These are phyloP conservation scores for Globisporangium polare DNA, from an alignment of 352 stramenopile species.

Conservation along the genomic window DNA sequence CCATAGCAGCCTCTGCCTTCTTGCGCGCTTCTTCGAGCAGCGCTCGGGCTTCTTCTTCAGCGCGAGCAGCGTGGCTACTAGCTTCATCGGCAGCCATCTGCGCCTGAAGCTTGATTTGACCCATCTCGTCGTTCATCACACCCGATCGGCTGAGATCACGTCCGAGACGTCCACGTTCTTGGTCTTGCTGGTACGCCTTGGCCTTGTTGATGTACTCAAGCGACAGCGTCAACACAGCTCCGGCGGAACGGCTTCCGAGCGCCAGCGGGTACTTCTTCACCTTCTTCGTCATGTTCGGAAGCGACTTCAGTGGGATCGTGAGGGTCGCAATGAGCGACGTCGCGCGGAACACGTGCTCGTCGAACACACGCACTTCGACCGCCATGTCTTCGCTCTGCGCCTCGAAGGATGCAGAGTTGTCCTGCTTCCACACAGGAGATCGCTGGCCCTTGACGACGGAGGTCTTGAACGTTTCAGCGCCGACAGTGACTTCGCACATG, in stretches of 20 bases:
- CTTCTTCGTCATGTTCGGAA: slow-evolving; percentile 83
- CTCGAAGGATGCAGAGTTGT: slow-evolving; percentile 83
- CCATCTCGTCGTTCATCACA: slow-evolving; percentile 83
- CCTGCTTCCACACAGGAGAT: slow-evolving; percentile 83
- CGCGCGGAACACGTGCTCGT: slow-evolving; percentile 77
- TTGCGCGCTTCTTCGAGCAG: slow-evolving; percentile 71
- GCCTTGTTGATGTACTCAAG: slow-evolving; percentile 86
- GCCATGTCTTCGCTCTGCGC: slow-evolving; percentile 74
- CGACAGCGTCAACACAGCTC: slow-evolving; percentile 68
- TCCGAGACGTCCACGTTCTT: slow-evolving; percentile 50
- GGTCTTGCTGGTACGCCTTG: slow-evolving; percentile 71
- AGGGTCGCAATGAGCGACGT: slow-evolving; percentile 73
- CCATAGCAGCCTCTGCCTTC: slow-evolving; percentile 82
- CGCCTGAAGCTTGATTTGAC: slow-evolving; percentile 77
- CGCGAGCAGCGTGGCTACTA: slow-evolving; percentile 55
- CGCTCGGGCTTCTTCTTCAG: slow-evolving; percentile 73
- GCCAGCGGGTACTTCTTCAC: slow-evolving; percentile 80
- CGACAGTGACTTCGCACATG: slow-evolving; percentile 78
- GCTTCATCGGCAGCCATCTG: slow-evolving; percentile 81
- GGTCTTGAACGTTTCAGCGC: slow-evolving; percentile 81
- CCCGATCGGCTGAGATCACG: slow-evolving; percentile 53
- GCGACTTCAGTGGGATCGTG: slow-evolving; percentile 72
- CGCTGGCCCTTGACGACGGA: slow-evolving; percentile 77
- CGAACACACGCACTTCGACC: slow-evolving; percentile 79
- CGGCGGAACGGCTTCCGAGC: slow-evolving; percentile 71